Evolutionary conservation across 2,329 filamentous ascomycete genomes (phyloP).

Genomic region (Boeremia lycopersici): DNA sequence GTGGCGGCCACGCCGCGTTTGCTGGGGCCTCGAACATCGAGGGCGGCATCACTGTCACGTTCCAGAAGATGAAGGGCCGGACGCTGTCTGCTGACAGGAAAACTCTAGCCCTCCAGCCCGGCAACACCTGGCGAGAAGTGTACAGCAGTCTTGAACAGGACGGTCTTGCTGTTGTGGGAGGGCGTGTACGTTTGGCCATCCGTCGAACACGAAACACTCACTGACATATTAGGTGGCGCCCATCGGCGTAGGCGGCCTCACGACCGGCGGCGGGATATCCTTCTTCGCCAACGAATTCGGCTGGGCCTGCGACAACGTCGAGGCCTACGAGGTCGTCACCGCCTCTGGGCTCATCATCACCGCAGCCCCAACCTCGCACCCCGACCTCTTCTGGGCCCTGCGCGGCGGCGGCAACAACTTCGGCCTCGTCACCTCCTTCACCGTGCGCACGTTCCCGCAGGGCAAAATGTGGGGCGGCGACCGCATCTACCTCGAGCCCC

Average conservation of each 20-base stretch:
- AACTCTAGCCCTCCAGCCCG: conserved; percentile 34
- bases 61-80: conserved; percentile 34
- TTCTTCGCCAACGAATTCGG: conserved; percentile 39
- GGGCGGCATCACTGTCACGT: conserved; percentile 34
- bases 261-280: conserved; percentile 33
- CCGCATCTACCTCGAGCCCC: conserved; percentile 6
- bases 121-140: conserved; percentile 41
- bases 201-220: too few species aligned
- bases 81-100: conserved; percentile 25
- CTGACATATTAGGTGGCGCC: not conserved
- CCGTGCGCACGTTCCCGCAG: conserved; percentile 24
- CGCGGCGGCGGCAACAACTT: conserved; percentile 42
- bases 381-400: conserved; percentile 47
- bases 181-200: conserved; percentile 17
- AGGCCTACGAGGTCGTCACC: conserved; percentile 42
- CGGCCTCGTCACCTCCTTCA: conserved; percentile 38
- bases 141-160: conserved; percentile 34
- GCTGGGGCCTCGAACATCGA: conserved; percentile 37
- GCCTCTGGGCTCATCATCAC: conserved; percentile 23
- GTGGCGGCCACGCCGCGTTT: conserved; percentile 34
- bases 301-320: conserved; percentile 43
- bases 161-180: conserved; percentile 35
- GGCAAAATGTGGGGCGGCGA: conserved; percentile 30
- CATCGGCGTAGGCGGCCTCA: conserved; percentile 35
- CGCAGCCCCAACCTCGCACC: conserved; percentile 37